phyloP scores from a whole-genome alignment of 331 rosid genomes.

The Malus hybrid region DNA sequence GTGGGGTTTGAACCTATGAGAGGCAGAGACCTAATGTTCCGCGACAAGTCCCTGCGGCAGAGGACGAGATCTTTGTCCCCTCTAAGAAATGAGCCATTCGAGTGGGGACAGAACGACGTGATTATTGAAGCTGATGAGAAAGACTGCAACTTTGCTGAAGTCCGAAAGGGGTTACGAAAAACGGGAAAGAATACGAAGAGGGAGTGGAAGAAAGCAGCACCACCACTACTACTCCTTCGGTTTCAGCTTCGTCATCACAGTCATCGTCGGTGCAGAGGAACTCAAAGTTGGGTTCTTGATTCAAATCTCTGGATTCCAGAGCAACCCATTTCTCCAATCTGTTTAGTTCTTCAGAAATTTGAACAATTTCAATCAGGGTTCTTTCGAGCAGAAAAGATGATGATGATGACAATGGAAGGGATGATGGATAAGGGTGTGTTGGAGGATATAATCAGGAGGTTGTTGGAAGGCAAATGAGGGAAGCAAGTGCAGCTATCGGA shows the following conservation, averaged over 20 bases:
- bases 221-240: constrained; percentile 42
- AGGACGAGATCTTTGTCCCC: constrained; percentile 98
- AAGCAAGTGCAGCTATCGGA: constrained; percentile 94
- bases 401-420: constrained; percentile 77
- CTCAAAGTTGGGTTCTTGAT: constrained; percentile 4
- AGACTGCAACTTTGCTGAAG: neutral
- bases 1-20: constrained; percentile 18
- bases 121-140: neutral
- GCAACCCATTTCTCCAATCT: neutral
- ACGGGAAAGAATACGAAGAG: constrained; percentile 18
- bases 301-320: neutral
- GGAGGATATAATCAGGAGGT: constrained; percentile 77
- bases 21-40: constrained; percentile 82
- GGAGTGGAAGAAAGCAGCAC: neutral
- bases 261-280: constrained; percentile 91
- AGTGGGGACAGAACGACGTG: constrained; percentile 40
- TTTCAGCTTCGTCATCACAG: constrained; percentile 74
- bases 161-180: constrained; percentile 7
- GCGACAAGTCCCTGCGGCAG: constrained; percentile 57
- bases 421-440: constrained; percentile 63
- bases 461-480: constrained; percentile 73
- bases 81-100: constrained; percentile 38
- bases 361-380: constrained; percentile 4
- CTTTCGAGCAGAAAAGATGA: constrained; percentile 14
- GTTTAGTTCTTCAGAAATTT: neutral